Evolutionary conservation across 495 filamentous ascomycete species (phyloP).

Genomic region (Choiromyces venosus): DNA sequence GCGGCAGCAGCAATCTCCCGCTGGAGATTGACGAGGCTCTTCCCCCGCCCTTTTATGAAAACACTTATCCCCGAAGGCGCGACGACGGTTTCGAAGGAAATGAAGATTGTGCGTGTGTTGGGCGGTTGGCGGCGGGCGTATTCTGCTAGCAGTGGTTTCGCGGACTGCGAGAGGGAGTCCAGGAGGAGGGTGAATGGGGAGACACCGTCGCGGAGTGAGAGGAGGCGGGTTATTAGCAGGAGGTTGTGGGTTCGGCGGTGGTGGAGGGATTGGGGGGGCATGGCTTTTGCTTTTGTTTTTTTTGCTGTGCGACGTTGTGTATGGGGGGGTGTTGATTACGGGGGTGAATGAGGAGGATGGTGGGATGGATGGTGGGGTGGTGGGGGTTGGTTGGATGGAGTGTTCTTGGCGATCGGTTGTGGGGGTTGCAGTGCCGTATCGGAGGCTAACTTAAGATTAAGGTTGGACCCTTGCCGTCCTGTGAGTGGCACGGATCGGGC

Average conservation of each 20-base stretch:
- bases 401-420: neutral
- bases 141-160: conserved; percentile 62
- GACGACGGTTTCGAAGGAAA: conserved; percentile 67
- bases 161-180: conserved; percentile 79
- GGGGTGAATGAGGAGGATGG: neutral
- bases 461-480: too few relatives aligned
- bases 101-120: conserved; percentile 58
- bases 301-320: neutral
- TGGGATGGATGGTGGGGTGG: conserved; percentile 5
- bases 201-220: conserved; percentile 68
- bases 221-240: conserved; percentile 75
- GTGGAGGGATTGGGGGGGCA: conserved; percentile 46
- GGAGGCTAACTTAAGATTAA: too few relatives aligned
- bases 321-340: too few relatives aligned
- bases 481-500: too few relatives aligned
- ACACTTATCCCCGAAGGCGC: conserved; percentile 56
- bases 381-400: conserved; percentile 8
- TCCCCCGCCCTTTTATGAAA: conserved; percentile 60
- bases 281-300: conserved; percentile 3
- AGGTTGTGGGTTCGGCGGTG: conserved; percentile 81
- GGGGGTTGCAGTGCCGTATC: too few relatives aligned
- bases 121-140: conserved; percentile 54
- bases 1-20: too few relatives aligned
- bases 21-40: conserved; percentile 50
- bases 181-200: conserved; percentile 82